A percentile compares a stretch with the other conserved stretches of the same genome.
Conservation (phyloP, 768 basidiomycete species). For the Tricholoma bakamatsutake region DNA sequence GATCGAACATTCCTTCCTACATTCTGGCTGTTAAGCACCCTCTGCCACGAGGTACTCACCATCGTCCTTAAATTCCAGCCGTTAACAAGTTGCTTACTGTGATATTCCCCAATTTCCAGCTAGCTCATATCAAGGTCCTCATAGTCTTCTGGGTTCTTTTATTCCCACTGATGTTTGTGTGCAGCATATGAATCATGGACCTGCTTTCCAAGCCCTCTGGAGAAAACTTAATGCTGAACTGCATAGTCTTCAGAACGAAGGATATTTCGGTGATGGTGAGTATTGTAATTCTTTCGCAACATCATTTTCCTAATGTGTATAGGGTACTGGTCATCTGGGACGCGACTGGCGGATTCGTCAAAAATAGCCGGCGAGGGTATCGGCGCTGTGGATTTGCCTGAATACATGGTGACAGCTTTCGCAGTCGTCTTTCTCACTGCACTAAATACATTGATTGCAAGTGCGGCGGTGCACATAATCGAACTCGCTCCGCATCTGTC, state of each 20-base stretch:
- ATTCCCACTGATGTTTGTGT: background rate
- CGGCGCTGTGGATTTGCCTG: constrained; percentile 57
- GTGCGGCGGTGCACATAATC: constrained; percentile 78
- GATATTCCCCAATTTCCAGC: constrained; percentile 30
- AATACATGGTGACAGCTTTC: constrained; percentile 58
- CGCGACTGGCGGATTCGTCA: constrained; percentile 60
- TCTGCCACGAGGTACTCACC: constrained; percentile 67
- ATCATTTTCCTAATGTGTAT: background rate
- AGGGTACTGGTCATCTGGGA: constrained; percentile 85
- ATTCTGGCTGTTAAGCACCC: constrained; percentile 66
- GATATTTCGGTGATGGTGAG: constrained; percentile 80
- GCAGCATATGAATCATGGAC: constrained; percentile 79
- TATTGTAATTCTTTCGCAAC: background rate
- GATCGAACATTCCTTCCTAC: constrained; percentile 57
- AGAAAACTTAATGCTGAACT: constrained; percentile 59
- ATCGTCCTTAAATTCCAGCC: background rate
- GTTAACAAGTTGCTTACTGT: background rate
- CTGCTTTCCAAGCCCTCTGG: constrained; percentile 74
- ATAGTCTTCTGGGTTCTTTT: background rate
- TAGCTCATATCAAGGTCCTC: constrained; percentile 75
- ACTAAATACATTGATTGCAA: constrained; percentile 18
- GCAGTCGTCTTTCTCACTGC: background rate
- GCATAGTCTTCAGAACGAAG: constrained; percentile 59
- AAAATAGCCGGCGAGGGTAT: constrained; percentile 45
- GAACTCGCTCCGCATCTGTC: constrained; percentile 46